phyloP scores from a whole-genome alignment of 176 grass and related monocot genomes.

The Aegilops speltoides region DNA sequence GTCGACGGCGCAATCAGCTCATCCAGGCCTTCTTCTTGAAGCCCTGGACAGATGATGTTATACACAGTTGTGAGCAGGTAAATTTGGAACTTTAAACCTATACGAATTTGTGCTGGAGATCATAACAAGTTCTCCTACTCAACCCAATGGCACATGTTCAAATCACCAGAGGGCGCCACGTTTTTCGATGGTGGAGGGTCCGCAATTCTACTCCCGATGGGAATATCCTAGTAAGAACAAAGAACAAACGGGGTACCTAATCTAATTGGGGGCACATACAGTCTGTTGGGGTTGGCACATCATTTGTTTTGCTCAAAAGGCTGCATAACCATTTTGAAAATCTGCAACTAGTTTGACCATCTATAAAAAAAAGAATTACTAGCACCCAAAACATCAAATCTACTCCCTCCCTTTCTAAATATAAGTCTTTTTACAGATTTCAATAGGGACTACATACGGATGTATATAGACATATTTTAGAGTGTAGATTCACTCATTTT shows the following conservation, averaged over 20 bases:
- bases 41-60: constrained; percentile 26
- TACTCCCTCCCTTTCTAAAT: too few species aligned
- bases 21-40: constrained; percentile 38
- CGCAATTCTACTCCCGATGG: background rate
- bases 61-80: background rate
- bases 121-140: background rate
- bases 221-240: background rate
- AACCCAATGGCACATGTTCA: background rate
- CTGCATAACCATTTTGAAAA: background rate
- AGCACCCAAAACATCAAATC: too few species aligned
- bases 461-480: too few species aligned
- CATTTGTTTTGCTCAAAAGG: background rate
- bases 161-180: too few species aligned
- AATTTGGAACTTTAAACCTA: background rate
- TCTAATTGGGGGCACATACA: background rate
- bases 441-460: too few species aligned
- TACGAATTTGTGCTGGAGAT: background rate
- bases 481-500: too few species aligned
- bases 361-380: too few species aligned
- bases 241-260: background rate
- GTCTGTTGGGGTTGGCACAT: background rate
- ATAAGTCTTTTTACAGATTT: too few species aligned
- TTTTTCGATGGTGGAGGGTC: too few species aligned
- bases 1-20: background rate
- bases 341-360: background rate